A percentile compares a stretch with the other conserved stretches of the same genome.
phyloP scores from a whole-genome alignment of 1,139 yeast species.

The Scheffersomyces quercinus region DNA sequence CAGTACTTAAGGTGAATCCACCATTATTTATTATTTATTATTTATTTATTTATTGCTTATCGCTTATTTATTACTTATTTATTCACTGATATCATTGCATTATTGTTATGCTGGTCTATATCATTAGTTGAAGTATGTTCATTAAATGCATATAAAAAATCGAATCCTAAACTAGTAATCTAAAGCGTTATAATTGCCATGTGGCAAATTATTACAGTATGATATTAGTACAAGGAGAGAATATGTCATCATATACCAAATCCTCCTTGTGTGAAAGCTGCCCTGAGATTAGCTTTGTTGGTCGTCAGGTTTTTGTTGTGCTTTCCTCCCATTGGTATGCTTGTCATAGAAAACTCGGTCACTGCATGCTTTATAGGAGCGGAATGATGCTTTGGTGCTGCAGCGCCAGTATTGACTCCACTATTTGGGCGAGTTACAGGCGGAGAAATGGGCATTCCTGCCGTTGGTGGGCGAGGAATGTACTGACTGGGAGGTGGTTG shows the following conservation, averaged over 20 bases:
- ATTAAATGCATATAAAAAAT: no score
- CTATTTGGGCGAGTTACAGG: conserved; percentile 6
- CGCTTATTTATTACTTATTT: conserved; percentile 2
- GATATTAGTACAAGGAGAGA: not conserved
- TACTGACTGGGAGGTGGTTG: no score
- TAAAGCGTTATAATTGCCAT: no score
- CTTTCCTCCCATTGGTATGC: conserved; percentile 37
- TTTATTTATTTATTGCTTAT: conserved; percentile 5
- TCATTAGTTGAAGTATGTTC: no score
- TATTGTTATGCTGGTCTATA: no score
- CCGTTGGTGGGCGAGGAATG: no score
- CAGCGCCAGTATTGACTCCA: not conserved
- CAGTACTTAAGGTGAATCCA: not conserved
- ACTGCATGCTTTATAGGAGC: conserved; percentile 17
- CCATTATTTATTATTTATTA: conserved; percentile 3
- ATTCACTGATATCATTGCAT: not conserved
- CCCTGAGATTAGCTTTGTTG: conserved; percentile 42
- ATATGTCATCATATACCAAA: conserved; percentile 37
- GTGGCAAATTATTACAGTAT: not conserved
- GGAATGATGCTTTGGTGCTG: conserved; percentile 2
- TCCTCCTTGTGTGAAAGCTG: conserved; percentile 42
- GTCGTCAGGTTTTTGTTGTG: conserved; percentile 35
- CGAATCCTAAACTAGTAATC: no score
- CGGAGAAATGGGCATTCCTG: conserved; percentile 4
- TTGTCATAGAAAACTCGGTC: conserved; percentile 37